phyloP scores from a whole-genome alignment of 805 yeast genomes.

The Saccharomycopsis sp. region DNA sequence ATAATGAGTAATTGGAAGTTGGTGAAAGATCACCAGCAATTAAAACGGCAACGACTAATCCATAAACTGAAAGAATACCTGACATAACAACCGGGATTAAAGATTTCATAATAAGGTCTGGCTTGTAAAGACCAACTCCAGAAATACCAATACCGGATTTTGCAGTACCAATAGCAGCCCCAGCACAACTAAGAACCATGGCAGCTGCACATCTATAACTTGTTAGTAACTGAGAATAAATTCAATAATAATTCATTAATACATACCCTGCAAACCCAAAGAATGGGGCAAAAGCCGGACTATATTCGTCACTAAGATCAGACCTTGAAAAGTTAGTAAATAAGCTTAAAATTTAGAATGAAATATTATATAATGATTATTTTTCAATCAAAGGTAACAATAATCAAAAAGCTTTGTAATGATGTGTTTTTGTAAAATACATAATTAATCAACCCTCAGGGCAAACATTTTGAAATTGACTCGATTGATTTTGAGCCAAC shows the following conservation, averaged over 20 bases:
- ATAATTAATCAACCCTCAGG: too few species aligned
- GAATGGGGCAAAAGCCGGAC: constrained; percentile 93
- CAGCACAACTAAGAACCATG: constrained; percentile 85
- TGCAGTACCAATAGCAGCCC: constrained; percentile 98
- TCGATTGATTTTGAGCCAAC: too few species aligned
- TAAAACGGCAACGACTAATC: constrained; percentile 90
- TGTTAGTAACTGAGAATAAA: background rate
- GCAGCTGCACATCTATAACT: constrained; percentile 65
- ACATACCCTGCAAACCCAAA: constrained; percentile 88
- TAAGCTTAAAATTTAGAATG: too few species aligned
- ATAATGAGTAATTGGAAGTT: constrained; percentile 66
- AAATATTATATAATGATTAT: too few species aligned
- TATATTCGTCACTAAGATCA: constrained; percentile 45
- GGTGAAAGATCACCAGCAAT: constrained; percentile 79
- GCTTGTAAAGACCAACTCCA: constrained; percentile 96
- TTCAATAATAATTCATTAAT: background rate
- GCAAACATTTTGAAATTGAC: too few species aligned
- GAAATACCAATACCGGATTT: constrained; percentile 97
- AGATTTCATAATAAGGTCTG: constrained; percentile 92
- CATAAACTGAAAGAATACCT: constrained; percentile 95
- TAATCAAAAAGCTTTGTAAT: too few species aligned
- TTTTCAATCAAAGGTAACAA: too few species aligned
- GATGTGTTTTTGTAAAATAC: too few species aligned
- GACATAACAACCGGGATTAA: constrained; percentile 96
- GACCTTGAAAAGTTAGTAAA: constrained; percentile 23